A percentile compares a stretch with the other conserved stretches of the same genome.
phyloP scores from a whole-genome alignment of 169 alveolate genomes.

The Eimeria maxima region DNA sequence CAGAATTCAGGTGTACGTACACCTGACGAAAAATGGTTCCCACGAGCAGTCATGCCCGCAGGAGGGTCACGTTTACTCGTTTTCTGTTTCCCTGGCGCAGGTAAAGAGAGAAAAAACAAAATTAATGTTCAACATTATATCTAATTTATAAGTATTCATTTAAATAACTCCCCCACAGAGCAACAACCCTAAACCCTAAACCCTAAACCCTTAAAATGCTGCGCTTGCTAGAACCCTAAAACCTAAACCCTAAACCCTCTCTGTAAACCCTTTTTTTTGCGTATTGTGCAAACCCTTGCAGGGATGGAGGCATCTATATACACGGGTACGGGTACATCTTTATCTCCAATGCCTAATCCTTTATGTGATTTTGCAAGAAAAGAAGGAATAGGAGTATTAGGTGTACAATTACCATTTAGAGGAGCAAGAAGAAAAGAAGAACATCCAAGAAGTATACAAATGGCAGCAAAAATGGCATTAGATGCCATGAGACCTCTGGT shows the following conservation, averaged over 20 bases:
- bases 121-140: no score
- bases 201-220: neutral
- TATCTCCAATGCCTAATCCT: slow-evolving; percentile 61
- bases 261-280: neutral
- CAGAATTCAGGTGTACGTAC: slow-evolving; percentile 1
- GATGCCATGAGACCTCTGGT: slow-evolving; percentile 40
- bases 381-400: neutral
- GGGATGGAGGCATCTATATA: slow-evolving; percentile 31
- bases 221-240: neutral
- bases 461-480: neutral
- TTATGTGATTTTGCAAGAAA: neutral
- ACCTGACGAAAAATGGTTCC: slow-evolving; percentile 49
- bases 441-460: neutral
- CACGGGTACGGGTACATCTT: neutral
- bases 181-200: neutral
- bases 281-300: neutral
- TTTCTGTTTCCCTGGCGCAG: slow-evolving; percentile 39
- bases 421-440: slow-evolving; percentile 6
- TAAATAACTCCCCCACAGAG: neutral
- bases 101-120: neutral
- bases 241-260: neutral
- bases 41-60: neutral
- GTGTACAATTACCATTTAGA: slow-evolving; percentile 9
- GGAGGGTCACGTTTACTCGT: neutral
- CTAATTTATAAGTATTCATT: no score